Base-by-base conservation (phyloP, 192 early-diverging fungal species). In the Gaertneriomyces sp. region DNA sequence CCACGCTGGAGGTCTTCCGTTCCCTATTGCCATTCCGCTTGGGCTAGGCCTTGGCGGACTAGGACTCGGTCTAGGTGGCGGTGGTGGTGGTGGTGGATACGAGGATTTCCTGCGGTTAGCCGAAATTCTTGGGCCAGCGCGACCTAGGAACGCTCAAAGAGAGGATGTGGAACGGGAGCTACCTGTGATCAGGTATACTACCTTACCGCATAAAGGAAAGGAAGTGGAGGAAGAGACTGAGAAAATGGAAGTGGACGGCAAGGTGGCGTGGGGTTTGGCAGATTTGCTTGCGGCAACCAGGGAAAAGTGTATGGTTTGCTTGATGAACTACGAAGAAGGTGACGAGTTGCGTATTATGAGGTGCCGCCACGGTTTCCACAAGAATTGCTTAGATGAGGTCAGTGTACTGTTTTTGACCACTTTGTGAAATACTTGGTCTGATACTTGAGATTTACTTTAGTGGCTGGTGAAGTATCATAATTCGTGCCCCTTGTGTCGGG, bases 341-440 rank as follows among this genome's bases (percentile, higher is more conserved):
- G 80, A 82, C 45, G 58, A 73, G 39, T 39, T 82, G 39, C 43
- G 80, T 5, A 67, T 81, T n/a, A 61, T 82, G 63, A 53, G 58
- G 56, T 82, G 80, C 45, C 51, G 55, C 44, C 80, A 82, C 60
- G 80, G 74, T 4, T 81, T 78, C 60, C 80, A 82, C 61, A 69
- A 63, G 53, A 64, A 62, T 14, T 82, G 80, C 59, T 63, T 82
- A 52, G 79, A 82, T 53, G 59, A 69, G 66, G 66, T 68, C 38
- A 33, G 57, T 19, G 7, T 14, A 40, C 39, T 63, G 11, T 20
- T 63, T 7, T 38, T 63, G 5, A 0, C 5, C 4, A 14, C 8
- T 46, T 51, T n/a, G 5, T 5, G n/a, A 51, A 17, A n/a, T 6
- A 17, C 49, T 51, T 20, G 49, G 3, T 51, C n/a, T 17, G n/a